A percentile compares a stretch with the other conserved stretches of the same genome.
phyloP scores from a whole-genome alignment of 257 asterid species.

The Lantana camara region DNA sequence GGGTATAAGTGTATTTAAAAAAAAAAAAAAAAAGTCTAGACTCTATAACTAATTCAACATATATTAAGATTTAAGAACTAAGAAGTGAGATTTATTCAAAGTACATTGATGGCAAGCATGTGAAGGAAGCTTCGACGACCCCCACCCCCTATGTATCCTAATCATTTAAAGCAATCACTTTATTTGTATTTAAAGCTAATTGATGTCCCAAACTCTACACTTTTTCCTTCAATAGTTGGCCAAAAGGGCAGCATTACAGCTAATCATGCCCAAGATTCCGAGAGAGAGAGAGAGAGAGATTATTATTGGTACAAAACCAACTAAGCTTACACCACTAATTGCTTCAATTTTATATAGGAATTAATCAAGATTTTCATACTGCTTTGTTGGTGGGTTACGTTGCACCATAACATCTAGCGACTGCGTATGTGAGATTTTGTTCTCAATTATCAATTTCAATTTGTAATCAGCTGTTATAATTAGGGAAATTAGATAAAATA shows the following conservation, averaged over 20 bases:
- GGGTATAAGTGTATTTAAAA: too few relatives aligned
- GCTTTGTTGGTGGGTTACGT: slow-evolving; percentile 30
- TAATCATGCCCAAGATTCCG: slow-evolving; percentile 40
- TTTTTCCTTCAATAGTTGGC: not conserved
- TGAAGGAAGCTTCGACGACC: slow-evolving; percentile 39
- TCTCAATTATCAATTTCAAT: too few relatives aligned
- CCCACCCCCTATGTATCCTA: slow-evolving; percentile 4
- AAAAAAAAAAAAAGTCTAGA: too few relatives aligned
- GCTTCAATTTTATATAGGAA: not conserved
- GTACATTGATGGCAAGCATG: not conserved
- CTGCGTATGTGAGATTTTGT: slow-evolving; percentile 8
- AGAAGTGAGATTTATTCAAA: too few relatives aligned
- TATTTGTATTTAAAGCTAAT: slow-evolving; percentile 22
- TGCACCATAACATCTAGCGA: slow-evolving; percentile 5
- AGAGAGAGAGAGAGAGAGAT: not conserved
- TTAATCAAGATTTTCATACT: slow-evolving; percentile 1
- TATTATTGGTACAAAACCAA: slow-evolving; percentile 1
- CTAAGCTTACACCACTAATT: slow-evolving; percentile 13
- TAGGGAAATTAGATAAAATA: too few relatives aligned
- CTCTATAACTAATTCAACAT: not conserved
- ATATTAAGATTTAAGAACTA: not conserved
- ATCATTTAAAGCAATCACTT: slow-evolving; percentile 34
- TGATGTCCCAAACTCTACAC: slow-evolving; percentile 13
- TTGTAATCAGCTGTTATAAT: too few relatives aligned
- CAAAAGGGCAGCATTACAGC: slow-evolving; percentile 43